These are phyloP conservation scores for Cenchrus americanus DNA, from an alignment of 176 grass and related monocot genomes.

Conservation along the genomic window DNA sequence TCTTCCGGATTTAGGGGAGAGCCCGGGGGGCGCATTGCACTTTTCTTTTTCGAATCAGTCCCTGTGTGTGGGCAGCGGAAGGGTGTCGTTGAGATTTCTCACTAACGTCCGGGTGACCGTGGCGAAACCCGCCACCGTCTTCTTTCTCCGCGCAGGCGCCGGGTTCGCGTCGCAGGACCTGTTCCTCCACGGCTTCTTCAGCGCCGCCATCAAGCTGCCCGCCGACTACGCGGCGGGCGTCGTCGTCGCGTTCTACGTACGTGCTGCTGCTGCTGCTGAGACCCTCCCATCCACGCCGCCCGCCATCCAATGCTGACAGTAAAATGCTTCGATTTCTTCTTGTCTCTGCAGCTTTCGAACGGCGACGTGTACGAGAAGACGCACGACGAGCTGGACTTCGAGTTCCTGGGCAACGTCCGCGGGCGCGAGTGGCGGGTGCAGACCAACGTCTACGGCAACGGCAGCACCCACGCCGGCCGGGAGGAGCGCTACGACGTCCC, in stretches of 20 bases:
- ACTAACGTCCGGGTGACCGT: not conserved
- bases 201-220: slow-evolving; percentile 84
- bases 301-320: not conserved
- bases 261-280: not conserved
- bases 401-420: slow-evolving; percentile 92
- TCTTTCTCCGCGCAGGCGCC: slow-evolving; percentile 57
- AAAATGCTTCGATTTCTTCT: not conserved
- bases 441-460: slow-evolving; percentile 87
- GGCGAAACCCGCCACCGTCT: not conserved
- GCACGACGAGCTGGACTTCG: slow-evolving; percentile 97
- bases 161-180: slow-evolving; percentile 86
- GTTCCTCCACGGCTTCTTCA: slow-evolving; percentile 90
- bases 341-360: slow-evolving; percentile 68
- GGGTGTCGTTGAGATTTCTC: not conserved
- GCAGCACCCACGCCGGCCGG: slow-evolving; percentile 70
- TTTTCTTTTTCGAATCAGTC: not conserved
- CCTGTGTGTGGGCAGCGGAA: not conserved
- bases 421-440: slow-evolving; percentile 85
- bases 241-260: slow-evolving; percentile 88
- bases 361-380: slow-evolving; percentile 81
- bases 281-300: not conserved
- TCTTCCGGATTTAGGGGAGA: not conserved
- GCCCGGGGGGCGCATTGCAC: slow-evolving; percentile 22
- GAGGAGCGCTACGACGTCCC: slow-evolving; percentile 95
- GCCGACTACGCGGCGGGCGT: slow-evolving; percentile 82